A percentile compares a stretch with the other conserved stretches of the same genome.
Evolutionary conservation across 1,139 yeast species (phyloP).

Genomic region (Candida dubliniensis): DNA sequence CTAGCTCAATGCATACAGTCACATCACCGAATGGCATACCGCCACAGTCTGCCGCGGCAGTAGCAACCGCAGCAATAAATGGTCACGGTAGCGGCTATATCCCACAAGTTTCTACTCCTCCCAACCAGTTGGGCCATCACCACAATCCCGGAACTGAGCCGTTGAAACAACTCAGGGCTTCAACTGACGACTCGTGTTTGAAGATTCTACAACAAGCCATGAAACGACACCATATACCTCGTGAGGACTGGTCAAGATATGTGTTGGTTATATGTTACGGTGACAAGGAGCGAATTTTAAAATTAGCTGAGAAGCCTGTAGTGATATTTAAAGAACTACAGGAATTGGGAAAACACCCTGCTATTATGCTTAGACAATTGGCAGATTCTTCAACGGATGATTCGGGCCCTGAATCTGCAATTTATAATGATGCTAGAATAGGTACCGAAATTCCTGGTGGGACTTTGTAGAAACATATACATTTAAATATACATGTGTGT

Average conservation of each 20-base stretch:
- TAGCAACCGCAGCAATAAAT: constrained; percentile 1
- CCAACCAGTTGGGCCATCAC: constrained; percentile 2
- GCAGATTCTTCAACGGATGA: constrained; percentile 40
- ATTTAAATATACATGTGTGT: not conserved
- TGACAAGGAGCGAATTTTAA: constrained; percentile 82
- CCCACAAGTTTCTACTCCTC: constrained; percentile 4
- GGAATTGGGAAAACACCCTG: constrained; percentile 86
- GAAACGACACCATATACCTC: constrained; percentile 77
- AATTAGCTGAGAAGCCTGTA: constrained; percentile 86
- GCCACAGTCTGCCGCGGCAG: not conserved
- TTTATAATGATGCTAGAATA: constrained; percentile 44
- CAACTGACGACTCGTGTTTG: constrained; percentile 89
- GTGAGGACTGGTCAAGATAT: constrained; percentile 85
- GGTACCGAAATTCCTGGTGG: constrained; percentile 60
- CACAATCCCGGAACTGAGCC: constrained; percentile 51
- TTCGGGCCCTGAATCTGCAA: constrained; percentile 33
- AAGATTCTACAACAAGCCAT: constrained; percentile 87
- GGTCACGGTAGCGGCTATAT: constrained; percentile 2
- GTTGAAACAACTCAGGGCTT: constrained; percentile 79
- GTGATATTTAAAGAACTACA: constrained; percentile 83
- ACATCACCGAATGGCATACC: constrained; percentile 9
- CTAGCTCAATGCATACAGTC: constrained; percentile 11
- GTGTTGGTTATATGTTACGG: constrained; percentile 90
- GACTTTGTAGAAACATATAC: constrained; percentile 29
- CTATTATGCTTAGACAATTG: constrained; percentile 86